These are phyloP conservation scores for Tanacetum coccineum DNA, from an alignment of 129 eudicot species.

Conservation along the genomic window DNA sequence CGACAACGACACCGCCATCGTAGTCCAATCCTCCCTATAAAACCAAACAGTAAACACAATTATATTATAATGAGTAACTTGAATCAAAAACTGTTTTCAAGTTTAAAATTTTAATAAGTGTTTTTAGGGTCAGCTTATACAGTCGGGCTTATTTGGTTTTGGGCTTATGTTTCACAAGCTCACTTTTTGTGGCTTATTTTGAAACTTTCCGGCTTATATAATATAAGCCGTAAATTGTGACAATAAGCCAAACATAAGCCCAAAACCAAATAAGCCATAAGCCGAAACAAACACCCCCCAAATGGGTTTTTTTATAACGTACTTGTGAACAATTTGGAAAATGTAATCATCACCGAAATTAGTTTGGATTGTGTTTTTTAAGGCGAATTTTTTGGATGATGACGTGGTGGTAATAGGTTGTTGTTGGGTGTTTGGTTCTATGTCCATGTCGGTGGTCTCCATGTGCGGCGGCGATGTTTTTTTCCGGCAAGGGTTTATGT, in stretches of 20 bases:
- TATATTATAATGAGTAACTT: neutral
- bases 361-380: slow-evolving; percentile 78
- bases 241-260: no score
- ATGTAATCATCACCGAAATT: slow-evolving; percentile 96
- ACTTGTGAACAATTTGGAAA: slow-evolving; percentile 78
- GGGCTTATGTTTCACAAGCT: no score
- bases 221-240: no score
- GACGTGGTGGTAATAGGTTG: neutral
- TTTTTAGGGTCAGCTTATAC: no score
- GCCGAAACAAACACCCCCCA: no score
- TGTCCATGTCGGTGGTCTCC: slow-evolving; percentile 44
- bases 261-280: no score
- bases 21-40: slow-evolving; percentile 74
- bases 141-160: no score
- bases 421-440: slow-evolving; percentile 44
- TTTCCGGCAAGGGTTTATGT: no score
- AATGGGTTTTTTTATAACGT: neutral
- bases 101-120: neutral
- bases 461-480: slow-evolving; percentile 3
- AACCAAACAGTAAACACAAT: neutral
- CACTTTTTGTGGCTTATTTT: no score
- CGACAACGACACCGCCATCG: slow-evolving; percentile 93
- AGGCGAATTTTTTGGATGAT: slow-evolving; percentile 46
- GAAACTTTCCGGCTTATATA: no score
- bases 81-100: neutral